phyloP scores from a whole-genome alignment of 75 land plant genomes.

The Pinus albicaulis region DNA sequence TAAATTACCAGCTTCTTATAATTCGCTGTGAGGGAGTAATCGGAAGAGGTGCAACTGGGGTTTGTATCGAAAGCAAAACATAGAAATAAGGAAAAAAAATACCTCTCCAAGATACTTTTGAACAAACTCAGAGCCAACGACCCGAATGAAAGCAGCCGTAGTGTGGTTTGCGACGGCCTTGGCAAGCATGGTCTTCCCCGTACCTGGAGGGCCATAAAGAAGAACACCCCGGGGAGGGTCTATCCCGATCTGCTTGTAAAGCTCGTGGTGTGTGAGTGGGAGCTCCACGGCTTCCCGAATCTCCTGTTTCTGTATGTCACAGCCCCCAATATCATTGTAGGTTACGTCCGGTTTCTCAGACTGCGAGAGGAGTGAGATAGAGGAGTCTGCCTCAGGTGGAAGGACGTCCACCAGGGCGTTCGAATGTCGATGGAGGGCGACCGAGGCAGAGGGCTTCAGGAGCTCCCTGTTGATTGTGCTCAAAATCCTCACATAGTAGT shows the following conservation, averaged over 20 bases:
- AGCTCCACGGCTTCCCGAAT: slow-evolving; percentile 87
- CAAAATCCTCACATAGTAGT: slow-evolving; percentile 79
- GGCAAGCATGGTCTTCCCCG: slow-evolving; percentile 87
- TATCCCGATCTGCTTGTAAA: slow-evolving; percentile 83
- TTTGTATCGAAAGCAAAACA: no score
- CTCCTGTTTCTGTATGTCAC: slow-evolving; percentile 91
- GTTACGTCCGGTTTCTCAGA: slow-evolving; percentile 87
- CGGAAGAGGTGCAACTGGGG: no score
- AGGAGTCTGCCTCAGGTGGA: slow-evolving; percentile 88
- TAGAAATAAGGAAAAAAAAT: not conserved
- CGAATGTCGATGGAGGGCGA: slow-evolving; percentile 87
- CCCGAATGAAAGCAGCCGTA: slow-evolving; percentile 81
- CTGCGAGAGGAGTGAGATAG: slow-evolving; percentile 78
- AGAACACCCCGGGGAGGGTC: slow-evolving; percentile 86
- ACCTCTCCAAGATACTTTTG: slow-evolving; percentile 95
- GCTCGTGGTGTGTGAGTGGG: slow-evolving; percentile 81
- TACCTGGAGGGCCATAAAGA: slow-evolving; percentile 85
- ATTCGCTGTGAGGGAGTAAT: no score
- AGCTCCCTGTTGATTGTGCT: slow-evolving; percentile 80
- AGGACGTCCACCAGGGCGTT: slow-evolving; percentile 90
- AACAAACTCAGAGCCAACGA: slow-evolving; percentile 92
- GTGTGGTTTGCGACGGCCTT: slow-evolving; percentile 92
- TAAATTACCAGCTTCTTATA: no score
- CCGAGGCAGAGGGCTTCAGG: slow-evolving; percentile 78
- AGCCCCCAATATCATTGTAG: slow-evolving; percentile 87